Base-by-base conservation (phyloP, 768 basidiomycete species). In the Lactarius indigo region DNA sequence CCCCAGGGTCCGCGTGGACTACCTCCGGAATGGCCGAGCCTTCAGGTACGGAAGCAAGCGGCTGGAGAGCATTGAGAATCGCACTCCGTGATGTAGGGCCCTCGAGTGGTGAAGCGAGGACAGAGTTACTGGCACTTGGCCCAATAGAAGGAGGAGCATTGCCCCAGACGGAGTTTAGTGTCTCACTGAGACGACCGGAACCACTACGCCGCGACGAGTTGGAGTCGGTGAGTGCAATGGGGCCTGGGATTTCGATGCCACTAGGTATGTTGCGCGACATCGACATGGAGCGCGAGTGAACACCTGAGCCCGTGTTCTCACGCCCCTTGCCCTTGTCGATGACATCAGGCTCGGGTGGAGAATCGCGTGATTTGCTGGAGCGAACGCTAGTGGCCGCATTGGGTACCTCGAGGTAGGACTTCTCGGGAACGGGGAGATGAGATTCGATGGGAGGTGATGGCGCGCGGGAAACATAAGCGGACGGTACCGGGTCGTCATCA, bases 161-260 rank as follows among this genome's bases (percentile, higher is more conserved):
- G 30, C 85, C 86, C 84, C 85, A 85, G 6, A 84, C 77, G 0
- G 83, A 78, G 26, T 72, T 79, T 54, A 85, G 79, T 5, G 80
- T 71, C 1, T 85, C 77, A 1, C 72, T 80, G 26, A 85, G 77
- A 61, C 74, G 77, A 13, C 76, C 75, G 15, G 79, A 73, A 41
- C 77, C 77, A 57, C 78, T 78, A 33, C 79, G 77, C 28, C 78
- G 78, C 23, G 77, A 72, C 18, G 77, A 73, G n/a, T 75, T 75
- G 7, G 71, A 71, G 33, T 72, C 75, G 10, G 75, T 76, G 37
- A 72, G 63, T 44, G 73, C 74, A 55, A 76, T 68, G 17, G 74
- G 72, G 30, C 76, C 73, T 69, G 74, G 81, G 71, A 71, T 75
- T 72, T 68, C 74, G 62, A 69, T 79, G 75, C 72, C 54, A 44